A percentile compares a stretch with the other conserved stretches of the same genome.
These are phyloP conservation scores for Xerocomellus dryophilus DNA, from an alignment of 768 basidiomycete genomes.

Conservation along the genomic window DNA sequence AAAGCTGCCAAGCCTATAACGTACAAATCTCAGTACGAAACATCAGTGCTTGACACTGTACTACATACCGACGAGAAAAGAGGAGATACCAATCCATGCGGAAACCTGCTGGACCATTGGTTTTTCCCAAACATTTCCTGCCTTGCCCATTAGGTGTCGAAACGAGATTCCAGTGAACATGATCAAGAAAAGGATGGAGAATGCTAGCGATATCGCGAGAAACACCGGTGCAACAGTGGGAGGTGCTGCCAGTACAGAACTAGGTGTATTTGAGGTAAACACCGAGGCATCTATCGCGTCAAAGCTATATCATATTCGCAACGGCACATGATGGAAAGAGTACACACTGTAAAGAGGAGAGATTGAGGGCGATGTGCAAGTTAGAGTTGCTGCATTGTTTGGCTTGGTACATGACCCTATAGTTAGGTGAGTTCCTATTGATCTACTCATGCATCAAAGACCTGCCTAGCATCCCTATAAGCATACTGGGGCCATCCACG, in stretches of 20 bases:
- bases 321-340: not conserved
- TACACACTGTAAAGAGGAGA: slow-evolving; percentile 61
- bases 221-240: slow-evolving; percentile 59
- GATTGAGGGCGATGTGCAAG: slow-evolving; percentile 54
- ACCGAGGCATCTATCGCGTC: slow-evolving; percentile 54
- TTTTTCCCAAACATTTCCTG: slow-evolving; percentile 48
- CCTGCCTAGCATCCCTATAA: slow-evolving; percentile 66
- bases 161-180: slow-evolving; percentile 64
- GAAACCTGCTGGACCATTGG: slow-evolving; percentile 56
- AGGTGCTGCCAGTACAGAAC: slow-evolving; percentile 56
- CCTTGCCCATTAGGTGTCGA: slow-evolving; percentile 59
- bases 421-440: not conserved
- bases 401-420: slow-evolving; percentile 66
- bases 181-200: slow-evolving; percentile 62
- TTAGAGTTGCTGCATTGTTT: slow-evolving; percentile 46
- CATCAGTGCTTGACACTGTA: not conserved
- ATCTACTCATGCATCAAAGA: not conserved
- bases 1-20: slow-evolving; percentile 61
- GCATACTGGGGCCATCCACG: slow-evolving; percentile 66
- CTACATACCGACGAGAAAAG: slow-evolving; percentile 65
- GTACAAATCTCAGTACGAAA: not conserved
- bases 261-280: slow-evolving; percentile 56
- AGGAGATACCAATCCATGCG: slow-evolving; percentile 73
- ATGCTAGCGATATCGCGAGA: slow-evolving; percentile 56
- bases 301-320: not conserved